These are phyloP conservation scores for Yamadazyma takamatsuzukensis DNA, from an alignment of 805 yeast species.

Conservation along the genomic window DNA sequence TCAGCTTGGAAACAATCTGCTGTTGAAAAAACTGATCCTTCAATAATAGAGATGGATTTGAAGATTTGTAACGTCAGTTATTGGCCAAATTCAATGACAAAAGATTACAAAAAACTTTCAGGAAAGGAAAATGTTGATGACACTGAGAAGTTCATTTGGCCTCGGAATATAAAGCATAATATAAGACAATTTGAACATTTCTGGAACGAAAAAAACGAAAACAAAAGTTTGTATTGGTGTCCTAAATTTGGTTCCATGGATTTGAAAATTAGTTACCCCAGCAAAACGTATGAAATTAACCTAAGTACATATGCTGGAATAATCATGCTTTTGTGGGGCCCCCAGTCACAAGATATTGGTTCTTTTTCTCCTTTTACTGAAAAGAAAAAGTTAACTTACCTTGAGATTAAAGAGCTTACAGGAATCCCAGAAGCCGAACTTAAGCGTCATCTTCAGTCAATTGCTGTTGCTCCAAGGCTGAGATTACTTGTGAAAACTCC, in stretches of 20 bases:
- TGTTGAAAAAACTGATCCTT: slow-evolving; percentile 8
- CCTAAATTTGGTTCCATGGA: slow-evolving; percentile 83
- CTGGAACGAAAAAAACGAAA: slow-evolving; percentile 42
- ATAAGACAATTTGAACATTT: slow-evolving; percentile 37
- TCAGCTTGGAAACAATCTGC: slow-evolving; percentile 32
- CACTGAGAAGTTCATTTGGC: slow-evolving; percentile 29
- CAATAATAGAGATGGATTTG: slow-evolving; percentile 33
- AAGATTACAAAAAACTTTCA: slow-evolving; percentile 33
- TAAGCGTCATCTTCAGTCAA: slow-evolving; percentile 72
- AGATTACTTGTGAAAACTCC: slow-evolving; percentile 74
- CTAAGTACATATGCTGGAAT: slow-evolving; percentile 81
- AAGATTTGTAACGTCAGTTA: slow-evolving; percentile 42
- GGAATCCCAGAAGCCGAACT: slow-evolving; percentile 72
- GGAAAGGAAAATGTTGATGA: slow-evolving; percentile 9
- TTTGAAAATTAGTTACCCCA: slow-evolving; percentile 63
- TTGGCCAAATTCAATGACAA: slow-evolving; percentile 46
- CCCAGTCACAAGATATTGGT: slow-evolving; percentile 27
- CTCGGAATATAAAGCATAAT: slow-evolving; percentile 32
- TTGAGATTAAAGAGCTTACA: slow-evolving; percentile 62
- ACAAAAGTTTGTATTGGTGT: slow-evolving; percentile 60
- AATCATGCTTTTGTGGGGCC: slow-evolving; percentile 66
- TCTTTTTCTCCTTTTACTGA: slow-evolving; percentile 43
- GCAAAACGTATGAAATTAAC: slow-evolving; percentile 70
- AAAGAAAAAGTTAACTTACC: slow-evolving; percentile 50
- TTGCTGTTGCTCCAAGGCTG: slow-evolving; percentile 79